A percentile compares a stretch with the other conserved stretches of the same genome.
These are phyloP conservation scores for Melanogaster broomeanus DNA, from an alignment of 768 basidiomycete species.

Conservation along the genomic window DNA sequence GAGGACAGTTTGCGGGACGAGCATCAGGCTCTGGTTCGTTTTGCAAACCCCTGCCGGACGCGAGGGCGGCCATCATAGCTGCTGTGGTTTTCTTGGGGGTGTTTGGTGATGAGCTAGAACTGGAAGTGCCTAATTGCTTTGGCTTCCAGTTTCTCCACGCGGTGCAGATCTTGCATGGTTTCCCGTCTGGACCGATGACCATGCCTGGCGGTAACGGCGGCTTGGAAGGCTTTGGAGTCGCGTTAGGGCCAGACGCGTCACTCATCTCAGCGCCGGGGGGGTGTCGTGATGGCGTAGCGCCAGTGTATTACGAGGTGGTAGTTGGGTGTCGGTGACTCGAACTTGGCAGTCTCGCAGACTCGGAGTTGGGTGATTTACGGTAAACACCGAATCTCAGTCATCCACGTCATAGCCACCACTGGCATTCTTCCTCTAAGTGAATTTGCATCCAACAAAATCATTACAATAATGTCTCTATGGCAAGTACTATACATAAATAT, in stretches of 20 bases:
- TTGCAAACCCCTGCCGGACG: conserved; percentile 29
- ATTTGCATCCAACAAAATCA: no score
- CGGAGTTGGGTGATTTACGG: no score
- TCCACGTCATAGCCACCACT: no score
- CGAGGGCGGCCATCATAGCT: conserved; percentile 36
- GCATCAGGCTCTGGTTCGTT: conserved; percentile 32
- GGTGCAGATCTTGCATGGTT: conserved; percentile 91
- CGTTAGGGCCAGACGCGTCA: not conserved
- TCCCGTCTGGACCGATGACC: conserved; percentile 90
- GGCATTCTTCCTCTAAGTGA: not conserved
- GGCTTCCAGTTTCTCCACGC: conserved; percentile 75
- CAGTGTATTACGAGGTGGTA: no score
- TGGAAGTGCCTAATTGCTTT: conserved; percentile 29
- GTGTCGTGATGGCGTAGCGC: not conserved
- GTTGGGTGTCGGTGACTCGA: no score
- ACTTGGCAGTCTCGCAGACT: no score
- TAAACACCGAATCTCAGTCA: no score
- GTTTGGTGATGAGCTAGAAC: conserved; percentile 13
- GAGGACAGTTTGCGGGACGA: conserved; percentile 74
- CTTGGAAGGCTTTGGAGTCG: conserved; percentile 13
- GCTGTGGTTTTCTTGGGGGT: conserved; percentile 35
- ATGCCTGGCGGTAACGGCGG: conserved; percentile 71
- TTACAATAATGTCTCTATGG: no score
- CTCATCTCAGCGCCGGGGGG: not conserved
- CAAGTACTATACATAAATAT: no score